phyloP scores from a whole-genome alignment of 371 early-diverging fungal genomes.

The Blakeslea trispora region DNA sequence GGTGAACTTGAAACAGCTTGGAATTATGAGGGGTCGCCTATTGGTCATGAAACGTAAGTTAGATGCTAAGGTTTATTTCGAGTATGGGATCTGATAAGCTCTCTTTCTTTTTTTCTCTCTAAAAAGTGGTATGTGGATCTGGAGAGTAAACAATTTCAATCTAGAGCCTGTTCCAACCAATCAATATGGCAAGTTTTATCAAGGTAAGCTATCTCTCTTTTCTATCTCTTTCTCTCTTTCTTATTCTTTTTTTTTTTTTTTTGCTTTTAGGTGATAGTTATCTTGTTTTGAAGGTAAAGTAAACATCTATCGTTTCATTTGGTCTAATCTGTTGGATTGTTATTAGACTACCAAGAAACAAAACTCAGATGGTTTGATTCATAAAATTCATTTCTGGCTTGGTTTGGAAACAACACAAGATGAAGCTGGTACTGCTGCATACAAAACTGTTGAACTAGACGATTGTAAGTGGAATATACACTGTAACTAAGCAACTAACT shows the following conservation, averaged over 20 bases:
- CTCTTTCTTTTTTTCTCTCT: too few relatives aligned
- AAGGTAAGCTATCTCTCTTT: too few relatives aligned
- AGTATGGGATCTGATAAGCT: neutral
- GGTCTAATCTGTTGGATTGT: neutral
- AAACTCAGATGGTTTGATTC: slow-evolving; percentile 58
- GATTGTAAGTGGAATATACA: slow-evolving; percentile 64
- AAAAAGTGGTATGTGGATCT: slow-evolving; percentile 68
- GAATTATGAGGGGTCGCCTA: slow-evolving; percentile 54
- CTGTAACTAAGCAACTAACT: too few relatives aligned
- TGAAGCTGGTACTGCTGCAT: slow-evolving; percentile 89
- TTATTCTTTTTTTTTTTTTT: neutral
- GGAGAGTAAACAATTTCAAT: slow-evolving; percentile 83
- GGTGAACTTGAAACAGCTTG: slow-evolving; percentile 73
- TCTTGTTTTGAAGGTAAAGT: slow-evolving; percentile 70
- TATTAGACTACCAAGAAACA: slow-evolving; percentile 67
- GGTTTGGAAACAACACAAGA: slow-evolving; percentile 75
- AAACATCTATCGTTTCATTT: slow-evolving; percentile 2
- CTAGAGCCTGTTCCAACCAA: slow-evolving; percentile 65
- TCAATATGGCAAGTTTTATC: slow-evolving; percentile 72
- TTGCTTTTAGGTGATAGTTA: slow-evolving; percentile 67
- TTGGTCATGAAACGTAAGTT: slow-evolving; percentile 52
- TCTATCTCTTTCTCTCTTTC: too few relatives aligned
- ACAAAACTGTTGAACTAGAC: slow-evolving; percentile 89
- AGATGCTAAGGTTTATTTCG: neutral
- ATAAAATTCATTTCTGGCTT: slow-evolving; percentile 88